Evolutionary conservation across 179 eudicot genomes (phyloP).

Genomic region (Corrigiola litoralis): DNA sequence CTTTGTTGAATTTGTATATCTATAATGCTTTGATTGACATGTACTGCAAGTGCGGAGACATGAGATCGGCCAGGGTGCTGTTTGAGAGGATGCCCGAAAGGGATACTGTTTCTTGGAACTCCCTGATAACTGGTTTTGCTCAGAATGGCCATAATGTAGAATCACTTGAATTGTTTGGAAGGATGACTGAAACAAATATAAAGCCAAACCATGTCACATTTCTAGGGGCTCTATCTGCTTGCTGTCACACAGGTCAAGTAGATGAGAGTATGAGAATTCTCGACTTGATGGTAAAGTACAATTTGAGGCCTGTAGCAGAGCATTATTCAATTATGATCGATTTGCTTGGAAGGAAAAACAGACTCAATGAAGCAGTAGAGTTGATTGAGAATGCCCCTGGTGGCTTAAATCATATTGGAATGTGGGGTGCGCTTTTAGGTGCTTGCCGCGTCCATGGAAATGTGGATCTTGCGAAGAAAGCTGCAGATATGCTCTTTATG

Average conservation of each 20-base stretch:
- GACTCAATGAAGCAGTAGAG: constrained; percentile 54
- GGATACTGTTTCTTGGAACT: constrained; percentile 65
- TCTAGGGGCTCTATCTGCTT: constrained; percentile 60
- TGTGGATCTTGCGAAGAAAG: constrained; percentile 41
- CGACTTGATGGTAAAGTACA: constrained; percentile 41
- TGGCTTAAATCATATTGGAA: constrained; percentile 45
- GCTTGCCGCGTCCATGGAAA: constrained; percentile 65
- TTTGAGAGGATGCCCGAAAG: constrained; percentile 47
- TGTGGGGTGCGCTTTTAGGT: constrained; percentile 68
- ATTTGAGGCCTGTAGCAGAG: constrained; percentile 41
- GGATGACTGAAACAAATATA: constrained; percentile 38
- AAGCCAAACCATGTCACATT: constrained; percentile 62
- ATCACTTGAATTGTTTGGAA: constrained; percentile 43
- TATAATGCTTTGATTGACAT: constrained; percentile 63
- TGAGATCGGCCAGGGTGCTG: constrained; percentile 40
- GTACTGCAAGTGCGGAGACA: constrained; percentile 73
- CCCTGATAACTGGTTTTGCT: constrained; percentile 60
- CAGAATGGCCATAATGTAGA: constrained; percentile 50
- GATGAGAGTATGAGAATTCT: constrained; percentile 42
- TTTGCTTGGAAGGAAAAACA: constrained; percentile 74
- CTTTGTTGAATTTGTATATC: constrained; percentile 35
- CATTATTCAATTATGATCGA: constrained; percentile 62
- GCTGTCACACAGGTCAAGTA: constrained; percentile 55
- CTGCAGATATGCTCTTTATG: constrained; percentile 45
- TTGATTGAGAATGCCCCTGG: constrained; percentile 43